A percentile compares a stretch with the other conserved stretches of the same genome.
Evolutionary conservation across 768 basidiomycete genomes (phyloP).

Genomic region (Lentinus brumalis): DNA sequence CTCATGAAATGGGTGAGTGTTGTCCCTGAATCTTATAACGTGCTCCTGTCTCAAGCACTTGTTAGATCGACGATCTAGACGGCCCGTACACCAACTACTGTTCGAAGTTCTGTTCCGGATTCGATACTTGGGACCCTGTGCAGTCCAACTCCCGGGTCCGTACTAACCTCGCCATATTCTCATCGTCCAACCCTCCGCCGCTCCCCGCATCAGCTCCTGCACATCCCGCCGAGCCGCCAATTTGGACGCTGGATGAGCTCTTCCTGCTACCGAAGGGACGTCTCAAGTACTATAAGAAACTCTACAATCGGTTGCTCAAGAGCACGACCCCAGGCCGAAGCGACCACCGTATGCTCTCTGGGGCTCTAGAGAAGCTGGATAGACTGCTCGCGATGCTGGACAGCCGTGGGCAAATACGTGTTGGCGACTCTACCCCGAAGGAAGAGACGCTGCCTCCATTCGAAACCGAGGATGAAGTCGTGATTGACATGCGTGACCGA

Average conservation of each 20-base stretch:
- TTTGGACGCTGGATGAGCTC: conserved; percentile 86
- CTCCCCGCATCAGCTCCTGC: conserved; percentile 37
- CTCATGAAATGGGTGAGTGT: conserved; percentile 93
- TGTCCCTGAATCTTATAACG: background rate
- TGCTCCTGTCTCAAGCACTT: conserved; percentile 4
- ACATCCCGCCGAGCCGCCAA: conserved; percentile 37
- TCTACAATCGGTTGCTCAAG: conserved; percentile 84
- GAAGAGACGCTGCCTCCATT: conserved; percentile 21
- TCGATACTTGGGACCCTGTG: conserved; percentile 84
- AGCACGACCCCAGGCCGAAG: conserved; percentile 84
- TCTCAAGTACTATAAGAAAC: conserved; percentile 88
- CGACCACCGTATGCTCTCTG: conserved; percentile 80
- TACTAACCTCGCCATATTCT: conserved; percentile 69
- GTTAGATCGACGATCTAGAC: conserved; percentile 89
- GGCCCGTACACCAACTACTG: conserved; percentile 84
- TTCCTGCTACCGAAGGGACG: conserved; percentile 86
- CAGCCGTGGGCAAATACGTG: conserved; percentile 53
- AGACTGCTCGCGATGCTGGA: conserved; percentile 69
- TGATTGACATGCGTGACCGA: conserved; percentile 54
- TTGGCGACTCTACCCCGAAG: conserved; percentile 37
- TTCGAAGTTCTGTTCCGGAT: conserved; percentile 69
- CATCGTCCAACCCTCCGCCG: conserved; percentile 62
- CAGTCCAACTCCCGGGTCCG: conserved; percentile 72
- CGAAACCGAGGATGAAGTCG: conserved; percentile 56
- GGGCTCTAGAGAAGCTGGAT: conserved; percentile 82